Evolutionary conservation across 2,329 filamentous ascomycete genomes (phyloP), one percentile per base, ranked within the genome.

Genomic region (Pyrenochaeta sp.): DNA sequence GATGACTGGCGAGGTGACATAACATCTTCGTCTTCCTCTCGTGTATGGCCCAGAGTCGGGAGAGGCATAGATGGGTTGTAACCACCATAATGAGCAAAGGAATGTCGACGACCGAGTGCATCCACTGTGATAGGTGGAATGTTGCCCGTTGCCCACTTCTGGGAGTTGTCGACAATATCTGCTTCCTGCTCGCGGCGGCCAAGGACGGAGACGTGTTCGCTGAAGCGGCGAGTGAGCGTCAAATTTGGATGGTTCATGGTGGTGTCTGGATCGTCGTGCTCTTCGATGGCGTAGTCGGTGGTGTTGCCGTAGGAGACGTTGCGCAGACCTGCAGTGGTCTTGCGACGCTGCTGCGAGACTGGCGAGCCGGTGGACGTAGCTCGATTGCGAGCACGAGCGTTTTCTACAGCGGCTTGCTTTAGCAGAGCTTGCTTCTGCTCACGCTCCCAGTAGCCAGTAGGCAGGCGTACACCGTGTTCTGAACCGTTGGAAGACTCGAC

Each of bases 41-140:
- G 66, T 0, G 72, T 76, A 58, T 76, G 71, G 48, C 64, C 62
- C 43, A 77, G 56, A 5, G 69, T 72, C 0, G 68, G 59, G 2
- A 66, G 48, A 3, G 67, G 64, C 59, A 74, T 68, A 1, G 62
- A 62, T 8, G 64, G 59, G 12, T 64, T 66, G 43, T 76, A 70
- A 44, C 64, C 70, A 27, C 65, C 62, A 34, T 73, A 72, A 37
- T 76, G 80, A 13, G 81, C 91, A 72, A 95, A 92, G 1, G 91
- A 94, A 76, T 94, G 91, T 28, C 91, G 87, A 58, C 91, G 86
- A 68, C 90, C 92, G 69, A 93, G 90, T 12, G 63, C 60, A 39
- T 75, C 72, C 27, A 60, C 56, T 28, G 62, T 62, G 28, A 66
- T 60, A 15, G 62, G 59, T 10, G 61, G 61, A 27, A 69, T 68